Percentiles rank a stretch among this genome's conserved stretches.
Conservation (phyloP, 176 grass and related monocot species). For the Hordeum marinum region DNA sequence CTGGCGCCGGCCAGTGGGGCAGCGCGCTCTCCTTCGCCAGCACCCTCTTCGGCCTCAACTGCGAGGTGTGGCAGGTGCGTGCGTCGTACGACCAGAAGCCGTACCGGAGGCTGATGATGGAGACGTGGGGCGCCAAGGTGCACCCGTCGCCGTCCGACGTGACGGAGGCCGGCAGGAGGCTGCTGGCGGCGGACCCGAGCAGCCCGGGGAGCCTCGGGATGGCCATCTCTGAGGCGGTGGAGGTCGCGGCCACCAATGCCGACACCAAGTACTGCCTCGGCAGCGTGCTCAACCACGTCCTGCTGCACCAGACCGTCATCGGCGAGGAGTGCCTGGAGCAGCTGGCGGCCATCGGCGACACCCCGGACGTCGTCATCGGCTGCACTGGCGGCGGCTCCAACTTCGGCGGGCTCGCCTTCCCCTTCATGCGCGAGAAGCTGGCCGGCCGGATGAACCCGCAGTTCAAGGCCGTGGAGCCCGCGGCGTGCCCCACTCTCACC, state of each 20-base stretch:
- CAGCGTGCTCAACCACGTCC: constrained; percentile 92
- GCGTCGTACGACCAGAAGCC: constrained; percentile 97
- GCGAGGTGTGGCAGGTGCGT: constrained; percentile 96
- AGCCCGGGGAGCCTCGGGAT: constrained; percentile 93
- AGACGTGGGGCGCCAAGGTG: constrained; percentile 94
- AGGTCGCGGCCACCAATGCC: constrained; percentile 54
- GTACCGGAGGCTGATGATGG: constrained; percentile 87
- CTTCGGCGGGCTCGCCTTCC: constrained; percentile 76
- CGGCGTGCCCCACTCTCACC: constrained; percentile 84
- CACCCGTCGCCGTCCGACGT: constrained; percentile 67
- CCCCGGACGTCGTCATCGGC: constrained; percentile 68
- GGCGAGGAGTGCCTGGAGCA: constrained; percentile 89
- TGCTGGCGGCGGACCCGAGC: constrained; percentile 50
- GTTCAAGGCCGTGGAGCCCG: constrained; percentile 82
- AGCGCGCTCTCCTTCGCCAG: constrained; percentile 92
- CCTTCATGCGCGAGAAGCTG: constrained; percentile 89
- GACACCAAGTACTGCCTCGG: constrained; percentile 97
- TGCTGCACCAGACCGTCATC: constrained; percentile 92
- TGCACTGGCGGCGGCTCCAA: constrained; percentile 96
- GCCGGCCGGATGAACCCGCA: constrained; percentile 54
- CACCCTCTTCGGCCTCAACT: constrained; percentile 81
- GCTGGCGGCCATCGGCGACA: constrained; percentile 59
- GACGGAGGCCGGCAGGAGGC: constrained; percentile 55
- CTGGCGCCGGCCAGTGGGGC: constrained; percentile 94
- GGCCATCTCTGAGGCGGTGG: constrained; percentile 92